Evolutionary conservation across 768 basidiomycete species (phyloP).

Genomic region (Tylopilus intermedius): DNA sequence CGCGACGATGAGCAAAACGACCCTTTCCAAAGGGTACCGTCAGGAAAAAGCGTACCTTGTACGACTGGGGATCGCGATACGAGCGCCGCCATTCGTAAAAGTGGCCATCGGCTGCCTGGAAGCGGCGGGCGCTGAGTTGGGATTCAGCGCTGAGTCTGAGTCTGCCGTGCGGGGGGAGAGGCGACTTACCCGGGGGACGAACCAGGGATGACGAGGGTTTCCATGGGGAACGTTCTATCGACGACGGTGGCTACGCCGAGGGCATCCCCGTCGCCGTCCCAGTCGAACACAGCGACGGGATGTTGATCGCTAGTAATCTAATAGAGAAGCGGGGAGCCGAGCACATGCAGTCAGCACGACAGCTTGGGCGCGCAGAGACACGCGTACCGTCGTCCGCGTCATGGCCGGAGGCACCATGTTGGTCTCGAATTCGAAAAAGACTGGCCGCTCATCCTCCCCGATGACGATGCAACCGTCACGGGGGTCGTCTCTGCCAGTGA

Average conservation of each 20-base stretch:
- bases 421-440: conserved; percentile 68
- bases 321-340: background rate
- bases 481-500: conserved; percentile 67
- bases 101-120: conserved; percentile 51
- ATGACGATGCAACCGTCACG: conserved; percentile 61
- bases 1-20: conserved; percentile 4
- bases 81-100: conserved; percentile 64
- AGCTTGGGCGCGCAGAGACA: background rate
- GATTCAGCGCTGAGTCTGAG: conserved; percentile 1
- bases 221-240: conserved; percentile 53
- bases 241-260: conserved; percentile 50
- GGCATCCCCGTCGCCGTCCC: conserved; percentile 28
- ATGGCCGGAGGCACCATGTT: conserved; percentile 21
- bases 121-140: conserved; percentile 50
- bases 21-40: background rate
- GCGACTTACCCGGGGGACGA: conserved; percentile 42
- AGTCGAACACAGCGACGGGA: conserved; percentile 52
- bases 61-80: conserved; percentile 44
- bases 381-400: conserved; percentile 27
- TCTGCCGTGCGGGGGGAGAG: conserved; percentile 1
- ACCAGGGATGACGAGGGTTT: conserved; percentile 53
- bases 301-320: conserved; percentile 41
- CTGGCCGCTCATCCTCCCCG: conserved; percentile 52
- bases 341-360: background rate
- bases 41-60: conserved; percentile 47